phyloP scores from a whole-genome alignment of 2,329 filamentous ascomycete genomes.

The Grosmannia clavigera region DNA sequence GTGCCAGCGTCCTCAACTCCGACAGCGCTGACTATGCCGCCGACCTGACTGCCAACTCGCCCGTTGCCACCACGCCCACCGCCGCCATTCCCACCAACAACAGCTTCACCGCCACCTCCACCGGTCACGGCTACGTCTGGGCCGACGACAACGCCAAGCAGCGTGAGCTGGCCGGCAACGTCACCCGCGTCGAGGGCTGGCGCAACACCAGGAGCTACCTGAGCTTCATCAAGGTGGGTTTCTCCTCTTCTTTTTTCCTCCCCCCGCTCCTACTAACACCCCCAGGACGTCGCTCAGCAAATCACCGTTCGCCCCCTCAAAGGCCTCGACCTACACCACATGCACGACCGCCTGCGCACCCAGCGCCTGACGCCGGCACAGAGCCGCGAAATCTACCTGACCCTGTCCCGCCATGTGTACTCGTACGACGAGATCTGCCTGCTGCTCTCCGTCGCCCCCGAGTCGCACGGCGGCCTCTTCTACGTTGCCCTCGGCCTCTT shows the following conservation, averaged over 20 bases:
- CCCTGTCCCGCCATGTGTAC: conserved; percentile 61
- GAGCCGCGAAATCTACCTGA: conserved; percentile 73
- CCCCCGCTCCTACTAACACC: neutral
- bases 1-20: conserved; percentile 78
- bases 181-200: conserved; percentile 92
- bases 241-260: too few relatives aligned
- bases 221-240: conserved; percentile 69
- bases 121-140: conserved; percentile 93
- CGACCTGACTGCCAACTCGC: conserved; percentile 16
- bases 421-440: conserved; percentile 80
- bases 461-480: conserved; percentile 79
- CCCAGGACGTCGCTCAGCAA: conserved; percentile 50
- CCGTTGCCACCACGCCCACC: neutral
- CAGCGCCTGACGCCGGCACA: conserved; percentile 66
- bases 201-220: conserved; percentile 91
- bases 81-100: neutral
- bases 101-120: conserved; percentile 29
- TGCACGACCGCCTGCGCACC: conserved; percentile 80
- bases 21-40: conserved; percentile 60
- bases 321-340: conserved; percentile 76
- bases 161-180: conserved; percentile 81
- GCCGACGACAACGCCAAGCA: conserved; percentile 67
- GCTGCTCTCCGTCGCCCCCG: conserved; percentile 68
- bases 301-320: conserved; percentile 58
- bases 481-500: conserved; percentile 86